Percentiles rank a stretch among this genome's conserved stretches.
Evolutionary conservation across 2,329 filamentous ascomycete genomes (phyloP).

Genomic region (Myriangium duriaei): DNA sequence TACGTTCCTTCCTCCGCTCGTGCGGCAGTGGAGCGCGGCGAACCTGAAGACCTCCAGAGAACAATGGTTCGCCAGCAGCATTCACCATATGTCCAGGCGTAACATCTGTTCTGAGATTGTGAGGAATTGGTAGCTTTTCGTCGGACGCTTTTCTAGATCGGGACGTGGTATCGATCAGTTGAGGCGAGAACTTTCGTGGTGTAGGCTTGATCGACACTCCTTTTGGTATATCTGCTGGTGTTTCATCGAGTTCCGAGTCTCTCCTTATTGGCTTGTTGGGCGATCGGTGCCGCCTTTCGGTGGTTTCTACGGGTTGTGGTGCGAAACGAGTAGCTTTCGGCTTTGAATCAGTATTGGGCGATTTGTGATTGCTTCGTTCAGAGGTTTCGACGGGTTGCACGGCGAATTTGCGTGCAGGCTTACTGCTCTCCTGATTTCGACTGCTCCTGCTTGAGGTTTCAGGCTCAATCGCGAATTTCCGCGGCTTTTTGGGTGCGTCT

Average conservation of each 20-base stretch:
- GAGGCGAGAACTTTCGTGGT: constrained; percentile 53
- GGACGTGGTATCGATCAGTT: constrained; percentile 68
- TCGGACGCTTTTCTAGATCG: constrained; percentile 58
- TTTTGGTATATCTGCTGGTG: constrained; percentile 9
- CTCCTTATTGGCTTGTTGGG: constrained; percentile 14
- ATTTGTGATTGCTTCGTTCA: constrained; percentile 10
- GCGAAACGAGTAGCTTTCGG: constrained; percentile 19
- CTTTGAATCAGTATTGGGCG: constrained; percentile 10
- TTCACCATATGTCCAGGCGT: constrained; percentile 34
- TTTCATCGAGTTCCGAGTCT: constrained; percentile 11
- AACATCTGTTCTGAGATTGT: constrained; percentile 60
- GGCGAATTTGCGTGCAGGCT: constrained; percentile 9
- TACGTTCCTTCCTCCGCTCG: constrained; percentile 11
- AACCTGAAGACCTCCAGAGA: neutral
- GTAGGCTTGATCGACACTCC: constrained; percentile 15
- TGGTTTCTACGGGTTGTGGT: constrained; percentile 23
- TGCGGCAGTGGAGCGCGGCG: constrained; percentile 9
- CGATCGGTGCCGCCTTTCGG: constrained; percentile 13
- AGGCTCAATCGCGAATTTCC: too few species aligned
- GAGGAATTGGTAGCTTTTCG: constrained; percentile 47
- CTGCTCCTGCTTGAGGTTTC: too few species aligned
- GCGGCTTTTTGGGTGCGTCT: constrained; percentile 10
- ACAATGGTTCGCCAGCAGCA: constrained; percentile 6
- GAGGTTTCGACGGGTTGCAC: constrained; percentile 12
- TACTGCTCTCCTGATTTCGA: neutral